These are phyloP conservation scores for Lagenidium sp. DNA, from an alignment of 352 stramenopile species.

Conservation along the genomic window DNA sequence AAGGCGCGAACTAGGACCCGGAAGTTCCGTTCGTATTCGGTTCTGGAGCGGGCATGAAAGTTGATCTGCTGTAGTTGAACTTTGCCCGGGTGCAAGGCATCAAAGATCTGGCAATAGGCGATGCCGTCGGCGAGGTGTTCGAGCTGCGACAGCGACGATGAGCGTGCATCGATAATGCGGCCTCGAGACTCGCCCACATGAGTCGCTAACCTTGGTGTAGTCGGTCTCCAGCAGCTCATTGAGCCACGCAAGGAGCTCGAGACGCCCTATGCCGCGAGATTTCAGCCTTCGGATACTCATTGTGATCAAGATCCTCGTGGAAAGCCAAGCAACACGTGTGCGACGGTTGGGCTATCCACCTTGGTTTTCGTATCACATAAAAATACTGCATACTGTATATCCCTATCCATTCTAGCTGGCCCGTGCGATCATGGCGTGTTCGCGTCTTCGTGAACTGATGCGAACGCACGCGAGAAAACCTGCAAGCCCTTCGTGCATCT, in stretches of 20 bases:
- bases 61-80: constrained; percentile 43
- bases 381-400: too few species aligned
- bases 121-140: constrained; percentile 74
- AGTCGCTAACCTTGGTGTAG: constrained; percentile 64
- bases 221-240: constrained; percentile 79
- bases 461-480: background rate
- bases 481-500: too few species aligned
- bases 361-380: too few species aligned
- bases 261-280: constrained; percentile 54
- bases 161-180: background rate
- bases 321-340: too few species aligned
- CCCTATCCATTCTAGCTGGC: too few species aligned
- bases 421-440: background rate
- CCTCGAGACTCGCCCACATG: too few species aligned
- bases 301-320: constrained; percentile 2
- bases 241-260: constrained; percentile 72
- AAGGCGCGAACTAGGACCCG: constrained; percentile 41
- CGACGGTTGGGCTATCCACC: too few species aligned
- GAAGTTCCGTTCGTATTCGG: constrained; percentile 63
- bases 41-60: constrained; percentile 38
- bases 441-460: background rate
- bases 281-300: constrained; percentile 80
- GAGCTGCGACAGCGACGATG: constrained; percentile 22
- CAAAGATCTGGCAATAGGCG: constrained; percentile 71
- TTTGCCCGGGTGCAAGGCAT: constrained; percentile 62